Evolutionary conservation across 176 grass and related monocot genomes (phyloP), one percentile per base, ranked within the genome.

Genomic region (Triticum dicoccoides): DNA sequence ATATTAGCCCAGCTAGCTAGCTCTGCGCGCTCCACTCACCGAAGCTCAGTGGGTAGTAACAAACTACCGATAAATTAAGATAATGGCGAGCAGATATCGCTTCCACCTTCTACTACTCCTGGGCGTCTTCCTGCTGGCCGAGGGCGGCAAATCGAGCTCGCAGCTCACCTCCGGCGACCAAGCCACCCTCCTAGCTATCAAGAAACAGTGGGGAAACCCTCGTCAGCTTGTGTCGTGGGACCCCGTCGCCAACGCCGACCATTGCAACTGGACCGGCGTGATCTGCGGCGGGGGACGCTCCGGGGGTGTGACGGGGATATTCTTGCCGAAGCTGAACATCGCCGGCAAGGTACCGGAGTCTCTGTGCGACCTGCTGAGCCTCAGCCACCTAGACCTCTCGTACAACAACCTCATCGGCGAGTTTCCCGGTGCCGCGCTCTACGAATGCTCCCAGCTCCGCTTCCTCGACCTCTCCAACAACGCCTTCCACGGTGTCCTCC

Each of bases 391-490:
- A 0, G 44, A 45, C 44, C 44, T 45, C 44, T 34, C 65, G 30
- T 8, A 18, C 65, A 68, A 68, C 14, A 3, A 17, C 2, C 65
- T 68, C 65, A 34, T 30, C 65, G 65, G 65, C 30, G 6, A 14
- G 0, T 34, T 68, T 30, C 65, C 65, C 6, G 6, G 65, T 0
- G 6, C 38, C 14, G 2, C 7, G 11, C 91, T 93, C 63, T 90
- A 82, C 72, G 7, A 8, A 32, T 93, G 91, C 29, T 61, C 78
- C 10, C 30, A 68, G 6, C 88, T 93, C 20, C 34, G 47, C 5
- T 37, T 47, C 13, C 61, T 93, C 2, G 38, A 88, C 56, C 24
- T 93, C 39, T 82, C 91, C 14, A 10, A 76, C 27, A 93, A 93
- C 78, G 27, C 27, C 64, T 86, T 93, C 63, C 64, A 72, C 59